Evolutionary conservation across 257 asterid genomes (phyloP), one percentile per base, ranked within the genome.

Genomic region (Haberlea rhodopensis): DNA sequence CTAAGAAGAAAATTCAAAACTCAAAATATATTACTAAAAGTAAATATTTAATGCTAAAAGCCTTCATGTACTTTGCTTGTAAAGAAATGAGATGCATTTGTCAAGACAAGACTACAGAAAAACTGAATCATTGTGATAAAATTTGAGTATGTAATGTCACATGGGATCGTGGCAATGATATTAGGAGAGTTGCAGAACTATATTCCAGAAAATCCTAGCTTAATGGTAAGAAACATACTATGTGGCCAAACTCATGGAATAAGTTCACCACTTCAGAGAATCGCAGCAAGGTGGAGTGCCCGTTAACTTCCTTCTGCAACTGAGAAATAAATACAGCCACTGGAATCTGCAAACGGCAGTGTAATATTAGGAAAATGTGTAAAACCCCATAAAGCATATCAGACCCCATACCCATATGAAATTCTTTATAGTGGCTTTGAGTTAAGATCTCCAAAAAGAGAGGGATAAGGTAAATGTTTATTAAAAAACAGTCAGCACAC

Each of bases 161-260:
- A 40, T 25, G 34, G 28, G 34, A 11, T 8, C 18, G 24, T 9
- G 28, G 48, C 55, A 25, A 3, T 28, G 40, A 49, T 5, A 73
- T 40, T 25, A 25, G 29, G 70, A 26, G 37, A 55, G 25, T 21
- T 34, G 21, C 31, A 26, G 28, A 29, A 46, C 24, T 59, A 11
- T 59, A 29, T 57, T 57, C n/a, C 26, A 27, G 8, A 37, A 23
- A 23, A 59, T 65, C 26, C 15, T 45, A 23, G 56, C 22, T 21
- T 18, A 18, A 34, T 15, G 29, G 25, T 54, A 51, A 40, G 62
- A 62, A 71, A 73, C 88, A 52, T 87, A 92, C 99, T 96, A 92
- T 97, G 48, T 92, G 99, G 59, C 94, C 95, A 75, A 92, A 92
- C 78, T 92, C 97, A 26, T 92, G 99, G 80, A 92, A 73, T 29